Evolutionary conservation across 768 basidiomycete species (phyloP), one percentile per base, ranked within the genome.

Genomic region (Lentinus tigrinus): DNA sequence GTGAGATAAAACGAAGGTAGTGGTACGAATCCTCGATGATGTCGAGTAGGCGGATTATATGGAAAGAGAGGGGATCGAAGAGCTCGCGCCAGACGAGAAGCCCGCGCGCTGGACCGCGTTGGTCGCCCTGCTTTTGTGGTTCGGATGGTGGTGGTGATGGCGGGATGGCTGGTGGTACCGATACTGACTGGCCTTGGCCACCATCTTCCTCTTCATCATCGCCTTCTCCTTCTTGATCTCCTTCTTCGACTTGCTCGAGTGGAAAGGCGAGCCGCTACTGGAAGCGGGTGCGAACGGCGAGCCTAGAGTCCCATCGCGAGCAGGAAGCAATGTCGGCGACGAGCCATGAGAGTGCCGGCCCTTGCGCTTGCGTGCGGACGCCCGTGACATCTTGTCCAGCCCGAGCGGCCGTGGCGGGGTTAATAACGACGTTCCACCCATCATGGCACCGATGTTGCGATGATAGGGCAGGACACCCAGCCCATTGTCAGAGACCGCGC

Each of bases 191-290:
- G 68, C 58, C 66, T 55, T 81, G 69, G 63, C 74, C 76, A 67
- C 75, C 77, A 72, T 74, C 78, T 75, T 86, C 81, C 83, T 79
- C 72, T 87, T 85, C 61, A 68, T 58, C 71, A 81, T 75, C 74
- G 86, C 88, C 67, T 82, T 83, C 74, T 91, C 88, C 66, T 82
- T 77, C 63, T 83, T 77, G 61, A 80, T 72, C 73, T 90, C 88
- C 69, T 85, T 87, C 57, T 69, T 68, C 60, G 77, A 75, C 42
- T 77, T 70, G 28, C 73, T 74, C 43, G 73, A 68, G 53, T 72
- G 62, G 16, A 48, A 49, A 26, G 50, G 60, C 34, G 61, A 47
- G 19, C 54, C 56, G 14, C 54, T 42, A 34, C 68, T 63, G 51
- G 72, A 71, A 26, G 80, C 82, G 13, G 85, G 82, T 7, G 83